Percentiles rank a stretch among this genome's conserved stretches.
phyloP scores from a whole-genome alignment of 2,329 filamentous ascomycete genomes.

The Pseudohalonectria lignicola region DNA sequence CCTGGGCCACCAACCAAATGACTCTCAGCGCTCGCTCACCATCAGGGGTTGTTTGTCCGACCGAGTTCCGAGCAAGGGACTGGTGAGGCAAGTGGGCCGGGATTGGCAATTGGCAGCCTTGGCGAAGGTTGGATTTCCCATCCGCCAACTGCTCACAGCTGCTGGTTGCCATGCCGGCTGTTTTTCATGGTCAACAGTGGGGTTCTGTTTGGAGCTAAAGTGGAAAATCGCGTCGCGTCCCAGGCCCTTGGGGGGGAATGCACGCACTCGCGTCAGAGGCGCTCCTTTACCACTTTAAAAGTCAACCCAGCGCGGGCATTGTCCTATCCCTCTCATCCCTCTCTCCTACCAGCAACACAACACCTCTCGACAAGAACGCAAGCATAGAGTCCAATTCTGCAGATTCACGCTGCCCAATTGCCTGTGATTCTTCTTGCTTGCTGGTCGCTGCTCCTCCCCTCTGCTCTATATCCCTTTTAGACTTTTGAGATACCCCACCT shows the following conservation, averaged over 20 bases:
- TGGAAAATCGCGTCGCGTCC: constrained; percentile 1
- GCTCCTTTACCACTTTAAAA: too few species aligned
- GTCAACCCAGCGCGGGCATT: too few species aligned
- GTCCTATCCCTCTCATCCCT: background rate
- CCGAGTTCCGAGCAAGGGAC: background rate
- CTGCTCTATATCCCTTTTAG: background rate
- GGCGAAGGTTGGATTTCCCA: background rate
- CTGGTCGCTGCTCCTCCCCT: background rate
- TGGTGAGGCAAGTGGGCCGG: background rate
- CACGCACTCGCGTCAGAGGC: too few species aligned
- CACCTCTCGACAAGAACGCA: background rate
- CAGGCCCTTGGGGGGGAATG: too few species aligned
- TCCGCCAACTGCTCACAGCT: background rate
- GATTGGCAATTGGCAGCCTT: background rate
- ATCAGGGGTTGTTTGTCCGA: background rate
- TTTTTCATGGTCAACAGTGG: too few species aligned
- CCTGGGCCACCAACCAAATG: too few species aligned
- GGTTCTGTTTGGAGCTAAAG: constrained; percentile 1
- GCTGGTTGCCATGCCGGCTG: background rate
- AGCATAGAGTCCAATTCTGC: background rate
- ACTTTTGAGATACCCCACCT: background rate
- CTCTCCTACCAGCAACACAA: background rate
- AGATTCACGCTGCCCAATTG: background rate
- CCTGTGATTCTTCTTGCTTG: background rate
- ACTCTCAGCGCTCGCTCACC: background rate